These are phyloP conservation scores for Rhododendron kiyosumense DNA, from an alignment of 148 eudicot species.

Conservation along the genomic window DNA sequence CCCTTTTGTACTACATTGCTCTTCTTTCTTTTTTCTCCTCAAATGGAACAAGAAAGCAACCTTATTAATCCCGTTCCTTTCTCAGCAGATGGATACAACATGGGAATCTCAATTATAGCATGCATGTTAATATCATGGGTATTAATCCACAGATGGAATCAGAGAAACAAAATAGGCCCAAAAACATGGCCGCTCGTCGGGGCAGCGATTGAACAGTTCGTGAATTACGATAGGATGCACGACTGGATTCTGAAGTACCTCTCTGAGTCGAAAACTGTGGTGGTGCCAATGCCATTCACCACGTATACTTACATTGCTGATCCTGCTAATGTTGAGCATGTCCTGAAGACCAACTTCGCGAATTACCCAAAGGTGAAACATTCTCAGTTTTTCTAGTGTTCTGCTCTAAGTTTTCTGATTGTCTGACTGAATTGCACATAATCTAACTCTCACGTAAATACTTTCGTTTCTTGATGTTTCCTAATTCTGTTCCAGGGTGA, in stretches of 20 bases:
- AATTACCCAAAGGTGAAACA: slow-evolving; percentile 80
- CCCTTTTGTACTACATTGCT: neutral
- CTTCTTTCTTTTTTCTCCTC: neutral
- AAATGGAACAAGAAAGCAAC: slow-evolving; percentile 11
- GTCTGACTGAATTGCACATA: neutral
- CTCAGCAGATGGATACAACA: slow-evolving; percentile 12
- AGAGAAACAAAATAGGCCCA: slow-evolving; percentile 65
- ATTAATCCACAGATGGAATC: slow-evolving; percentile 62
- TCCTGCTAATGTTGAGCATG: slow-evolving; percentile 86
- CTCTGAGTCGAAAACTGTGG: slow-evolving; percentile 47
- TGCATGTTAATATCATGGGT: slow-evolving; percentile 60
- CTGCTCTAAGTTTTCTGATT: neutral
- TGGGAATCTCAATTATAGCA: slow-evolving; percentile 26
- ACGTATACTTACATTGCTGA: slow-evolving; percentile 86
- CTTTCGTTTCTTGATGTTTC: neutral
- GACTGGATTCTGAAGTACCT: slow-evolving; percentile 83
- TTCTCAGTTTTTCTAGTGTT: neutral
- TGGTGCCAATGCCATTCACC: slow-evolving; percentile 82
- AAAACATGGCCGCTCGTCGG: slow-evolving; percentile 92
- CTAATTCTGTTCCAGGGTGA: slow-evolving; percentile 55
- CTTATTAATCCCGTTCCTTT: neutral
- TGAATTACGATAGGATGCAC: slow-evolving; percentile 79
- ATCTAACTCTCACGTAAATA: neutral
- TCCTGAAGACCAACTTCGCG: slow-evolving; percentile 79
- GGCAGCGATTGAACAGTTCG: slow-evolving; percentile 65